Base-by-base conservation (phyloP, 257 asterid genomes). In the Primulina eburnea region DNA sequence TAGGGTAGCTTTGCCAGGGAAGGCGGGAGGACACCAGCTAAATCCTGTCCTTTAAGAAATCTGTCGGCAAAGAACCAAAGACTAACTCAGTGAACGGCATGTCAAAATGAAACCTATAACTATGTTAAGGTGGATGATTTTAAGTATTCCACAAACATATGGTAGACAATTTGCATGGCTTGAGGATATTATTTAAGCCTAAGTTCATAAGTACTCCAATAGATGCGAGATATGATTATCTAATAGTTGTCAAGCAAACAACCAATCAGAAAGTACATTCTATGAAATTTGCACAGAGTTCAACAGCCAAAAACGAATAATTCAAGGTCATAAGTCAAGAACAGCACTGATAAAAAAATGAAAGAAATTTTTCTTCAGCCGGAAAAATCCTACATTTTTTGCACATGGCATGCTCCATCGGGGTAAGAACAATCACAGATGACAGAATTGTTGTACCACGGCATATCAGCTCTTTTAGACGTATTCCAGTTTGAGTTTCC, bases 21-120 rank as follows among this genome's bases (percentile, higher is more conserved):
- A 9, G 86, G 82, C 3, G 94, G 86, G 47, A 87, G 86, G 40
- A 85, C 87, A 58, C 94, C 90, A 30, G 80, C 75, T 68, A 87
- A 78, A 82, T 85, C 86, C 81, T 87, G 90, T 37, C 86, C 85
- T 50, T 6, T 70, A 6, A 87, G 82, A 59, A 20, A 57, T 74
- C 93, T 84, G 84, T 82, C 7, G 8, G 14, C 71, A 70, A 62
- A 5, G 17, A 71, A 67, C 72, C 34, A 65, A 21, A 14, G 2
- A n/a, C 10, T n/a, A 35, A 58, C 26, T 53, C 21, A 55, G 61
- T 55, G 4, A 38, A 38, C 10, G 40, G 40, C 40, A 35, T 38
- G 47, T 4, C 40, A 8, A 8, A 35, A 9, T 38, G 11, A 38
- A 2, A 8, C 2, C 47, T 38, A 38, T 5, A 38, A 38, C 47